Base-by-base conservation (phyloP, 257 asterid genomes). In the Solanum rostratum region DNA sequence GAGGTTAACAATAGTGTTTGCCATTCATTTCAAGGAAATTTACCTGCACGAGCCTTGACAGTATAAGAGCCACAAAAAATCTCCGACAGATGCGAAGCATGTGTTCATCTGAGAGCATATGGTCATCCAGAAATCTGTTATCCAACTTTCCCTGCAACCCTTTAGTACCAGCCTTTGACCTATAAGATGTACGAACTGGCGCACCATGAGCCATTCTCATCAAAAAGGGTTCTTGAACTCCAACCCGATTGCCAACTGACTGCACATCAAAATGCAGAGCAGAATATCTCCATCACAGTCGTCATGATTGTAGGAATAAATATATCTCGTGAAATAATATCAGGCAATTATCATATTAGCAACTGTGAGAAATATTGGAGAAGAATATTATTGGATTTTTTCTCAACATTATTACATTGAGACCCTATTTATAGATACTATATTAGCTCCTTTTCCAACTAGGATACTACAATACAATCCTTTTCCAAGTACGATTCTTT, bases 191-290 rank as follows among this genome's bases (percentile, higher is more conserved):
- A 59, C 92, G 89, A 87, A 89, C 83, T 83, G 97, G 97, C 15
- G 93, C 98, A n/a, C 99, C 98, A 88, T 96, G 99, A 79, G 99
- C 99, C 99, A 95, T 93, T 83, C 96, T 97, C 99, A 96, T 96
- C 88, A 96, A 90, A 88, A 93, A 96, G 79, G 98, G 95, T 87
- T 96, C 99, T 85, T 93, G 94, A 65, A 95, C 99, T 85, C 99
- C 98, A 88, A 93, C 96, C 76, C 97, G 90, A 85, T 93, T 96
- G 88, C 99, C 99, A 87, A 96, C 98, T 82, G 98, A 96, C 99
- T 96, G 94, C 91, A 91, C 33, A 73, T 80, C 87, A 84, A 53
- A 74, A 90, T 71, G 88, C 84, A 62, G 13, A 27, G 45, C 59
- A 16, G 6, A 85, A 20, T 76, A 30, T 76, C 62, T 49, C 43